Evolutionary conservation across 2,329 filamentous ascomycete species (phyloP).

Genomic region (Scopulariopsis brevicaulis): DNA sequence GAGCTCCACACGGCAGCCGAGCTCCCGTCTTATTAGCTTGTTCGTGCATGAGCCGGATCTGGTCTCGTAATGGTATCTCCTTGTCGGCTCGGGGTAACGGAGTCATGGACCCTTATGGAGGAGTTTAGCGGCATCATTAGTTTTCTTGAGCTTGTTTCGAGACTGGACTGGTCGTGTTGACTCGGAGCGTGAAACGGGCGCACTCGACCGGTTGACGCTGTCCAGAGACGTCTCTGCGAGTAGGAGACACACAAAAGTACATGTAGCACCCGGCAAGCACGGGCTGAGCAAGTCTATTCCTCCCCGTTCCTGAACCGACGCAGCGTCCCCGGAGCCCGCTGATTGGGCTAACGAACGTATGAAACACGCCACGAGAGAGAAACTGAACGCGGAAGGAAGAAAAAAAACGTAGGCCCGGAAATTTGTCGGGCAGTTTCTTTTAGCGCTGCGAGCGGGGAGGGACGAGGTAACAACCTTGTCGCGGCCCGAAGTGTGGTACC

Average conservation of each 20-base stretch:
- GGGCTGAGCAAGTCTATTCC: not conserved
- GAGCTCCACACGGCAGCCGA: not conserved
- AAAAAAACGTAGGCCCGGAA: not conserved
- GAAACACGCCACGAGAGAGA: not conserved
- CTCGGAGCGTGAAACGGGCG: no score
- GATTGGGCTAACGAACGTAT: not conserved
- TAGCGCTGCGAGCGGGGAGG: not conserved
- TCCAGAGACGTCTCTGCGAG: no score
- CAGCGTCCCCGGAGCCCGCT: not conserved
- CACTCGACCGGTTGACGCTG: no score
- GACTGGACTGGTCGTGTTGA: no score
- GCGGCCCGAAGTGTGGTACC: not conserved
- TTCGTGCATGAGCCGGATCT: no score
- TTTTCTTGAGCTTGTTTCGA: no score
- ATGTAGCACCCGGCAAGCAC: not conserved
- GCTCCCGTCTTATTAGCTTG: not conserved
- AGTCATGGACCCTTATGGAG: no score
- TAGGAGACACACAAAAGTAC: not conserved
- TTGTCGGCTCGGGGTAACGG: no score
- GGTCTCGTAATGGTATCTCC: no score
- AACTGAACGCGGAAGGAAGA: not conserved
- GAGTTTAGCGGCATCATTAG: no score
- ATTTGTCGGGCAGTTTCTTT: not conserved
- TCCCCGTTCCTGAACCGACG: not conserved
- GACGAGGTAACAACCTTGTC: no score